Evolutionary conservation across 164 flowering plant species (phyloP), one percentile per base, ranked within the genome.

Genomic region (Macadamia tetraphylla): DNA sequence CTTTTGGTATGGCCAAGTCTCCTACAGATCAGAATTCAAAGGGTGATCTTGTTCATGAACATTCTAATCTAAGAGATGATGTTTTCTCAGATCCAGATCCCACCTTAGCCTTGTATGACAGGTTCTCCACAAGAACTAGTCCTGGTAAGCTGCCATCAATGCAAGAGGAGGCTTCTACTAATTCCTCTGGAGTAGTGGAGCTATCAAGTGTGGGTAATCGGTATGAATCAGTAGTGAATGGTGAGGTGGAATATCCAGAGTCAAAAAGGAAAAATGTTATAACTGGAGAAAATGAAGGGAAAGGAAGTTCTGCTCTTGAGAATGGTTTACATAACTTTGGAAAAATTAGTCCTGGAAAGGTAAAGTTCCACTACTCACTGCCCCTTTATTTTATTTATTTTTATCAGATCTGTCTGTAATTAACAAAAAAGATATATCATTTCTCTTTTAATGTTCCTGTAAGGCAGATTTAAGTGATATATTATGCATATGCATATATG

Each of bases 31-130:
- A 58, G 35, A 74, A 73, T 68, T 74, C 81, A 46, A 74, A 65
- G 58, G 57, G 71, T 77, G 67, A 67, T 68, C 58, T 69, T 73
- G 67, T 44, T 73, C 82, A 69, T 49, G 90, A 79, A 71, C 74
- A 68, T 35, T 1, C 4, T 66, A 70, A 74, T 64, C 56, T 71
- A 62, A 86, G 79, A 58, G 87, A 81, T 62, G 85, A 80, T 73
- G 53, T 35, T 52, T 67, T 68, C 11, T 69, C 82, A 56, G 88
- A 88, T 80, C 88, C 85, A 76, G 91, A 85, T 76, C 88, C 80
- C 6, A 88, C 90, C 57, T 78, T 87, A 68, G 79, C 89, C 17
- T 77, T 85, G 69, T 88, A 77, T 71, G 87, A 86, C 44, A 81
- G 80, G 52, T 70, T 79, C 14, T 69, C 80, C 11, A 44, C 77